Percentiles rank a stretch among this genome's conserved stretches.
Evolutionary conservation across 1,139 yeast genomes (phyloP).

Genomic region (Saccharomyces hybrid): DNA sequence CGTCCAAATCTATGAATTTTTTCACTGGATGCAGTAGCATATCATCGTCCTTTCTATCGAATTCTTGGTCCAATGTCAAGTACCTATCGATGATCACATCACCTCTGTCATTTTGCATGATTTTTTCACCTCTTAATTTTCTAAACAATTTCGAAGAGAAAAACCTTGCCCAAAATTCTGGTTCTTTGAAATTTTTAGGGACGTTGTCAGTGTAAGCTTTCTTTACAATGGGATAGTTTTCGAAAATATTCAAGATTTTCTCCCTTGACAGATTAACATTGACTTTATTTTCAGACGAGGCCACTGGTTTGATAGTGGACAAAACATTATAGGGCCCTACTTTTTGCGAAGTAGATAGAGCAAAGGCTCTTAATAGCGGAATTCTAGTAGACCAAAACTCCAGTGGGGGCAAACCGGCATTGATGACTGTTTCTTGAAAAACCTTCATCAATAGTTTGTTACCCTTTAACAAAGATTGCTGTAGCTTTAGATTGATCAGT

Average conservation of each 20-base stretch:
- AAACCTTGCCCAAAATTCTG: slow-evolving; percentile 95
- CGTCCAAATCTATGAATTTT: slow-evolving; percentile 65
- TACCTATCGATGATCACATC: slow-evolving; percentile 83
- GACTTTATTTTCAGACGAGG: slow-evolving; percentile 82
- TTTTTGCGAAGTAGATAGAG: slow-evolving; percentile 74
- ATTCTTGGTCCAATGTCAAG: slow-evolving; percentile 51
- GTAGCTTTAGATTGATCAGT: slow-evolving; percentile 64
- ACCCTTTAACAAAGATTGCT: slow-evolving; percentile 65
- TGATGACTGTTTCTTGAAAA: slow-evolving; percentile 83
- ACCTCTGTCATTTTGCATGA: slow-evolving; percentile 67
- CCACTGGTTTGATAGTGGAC: slow-evolving; percentile 88
- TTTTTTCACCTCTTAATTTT: slow-evolving; percentile 80
- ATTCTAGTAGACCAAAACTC: slow-evolving; percentile 87
- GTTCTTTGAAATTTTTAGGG: slow-evolving; percentile 71
- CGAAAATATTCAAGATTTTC: slow-evolving; percentile 81
- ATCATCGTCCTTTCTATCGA: slow-evolving; percentile 35
- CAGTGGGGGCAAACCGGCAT: slow-evolving; percentile 63
- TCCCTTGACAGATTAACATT: slow-evolving; percentile 89
- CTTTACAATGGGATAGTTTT: slow-evolving; percentile 88
- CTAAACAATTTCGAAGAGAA: slow-evolving; percentile 84
- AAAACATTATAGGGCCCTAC: slow-evolving; percentile 91
- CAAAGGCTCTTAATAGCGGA: slow-evolving; percentile 74
- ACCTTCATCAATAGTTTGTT: slow-evolving; percentile 64
- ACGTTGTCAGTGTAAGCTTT: slow-evolving; percentile 86
- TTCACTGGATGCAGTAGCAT: slow-evolving; percentile 38